Base-by-base conservation (phyloP, 257 asterid species). In the Ilex asprella region DNA sequence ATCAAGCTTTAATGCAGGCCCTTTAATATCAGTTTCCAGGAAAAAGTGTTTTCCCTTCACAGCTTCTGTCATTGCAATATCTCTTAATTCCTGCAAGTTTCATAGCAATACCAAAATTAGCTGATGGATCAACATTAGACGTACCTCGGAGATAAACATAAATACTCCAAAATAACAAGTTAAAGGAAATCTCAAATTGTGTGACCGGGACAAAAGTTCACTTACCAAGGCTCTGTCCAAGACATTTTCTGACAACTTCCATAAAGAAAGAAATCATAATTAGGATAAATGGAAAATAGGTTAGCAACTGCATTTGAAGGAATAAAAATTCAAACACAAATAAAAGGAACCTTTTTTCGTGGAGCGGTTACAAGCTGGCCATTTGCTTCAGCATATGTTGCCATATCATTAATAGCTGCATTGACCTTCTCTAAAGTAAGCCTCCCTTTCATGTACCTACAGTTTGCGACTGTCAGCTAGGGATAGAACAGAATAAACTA, bases 371-470 rank as follows among this genome's bases (percentile, higher is more conserved):
- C 74, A 69, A 92, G 95, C 69, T 86, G 97, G n/a, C 86, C 77
- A 77, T 85, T 92, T 63, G 91, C 81, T 82, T 86, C 95, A 73
- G 97, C 97, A 67, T 89, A 89, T 3, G 80, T 60, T 58, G 86
- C 91, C 87, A 92, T 86, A 68, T 92, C 97, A 63, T 77, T 80
- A 59, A 92, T 83, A 60, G 96, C 99, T 35, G 93, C 95, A 75
- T 89, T 89, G 75, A 86, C 84, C 82, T 92, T 92, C 58, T 86
- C 97, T 75, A 89, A 56, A 41, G 99, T 89, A 59, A 92, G 93
- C 68, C 99, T 85, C 65, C 88, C 95, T 75, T 82, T 92, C 99
- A 92, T 92, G 72, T 92, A 89, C 87, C 99, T 92, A 64, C 62
- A 76, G 67, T 70, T 65, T 71, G 63, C 59, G 47, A 65, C 50